phyloP scores from a whole-genome alignment of 2,329 filamentous ascomycete genomes.

The Camptophora hylomeconis region DNA sequence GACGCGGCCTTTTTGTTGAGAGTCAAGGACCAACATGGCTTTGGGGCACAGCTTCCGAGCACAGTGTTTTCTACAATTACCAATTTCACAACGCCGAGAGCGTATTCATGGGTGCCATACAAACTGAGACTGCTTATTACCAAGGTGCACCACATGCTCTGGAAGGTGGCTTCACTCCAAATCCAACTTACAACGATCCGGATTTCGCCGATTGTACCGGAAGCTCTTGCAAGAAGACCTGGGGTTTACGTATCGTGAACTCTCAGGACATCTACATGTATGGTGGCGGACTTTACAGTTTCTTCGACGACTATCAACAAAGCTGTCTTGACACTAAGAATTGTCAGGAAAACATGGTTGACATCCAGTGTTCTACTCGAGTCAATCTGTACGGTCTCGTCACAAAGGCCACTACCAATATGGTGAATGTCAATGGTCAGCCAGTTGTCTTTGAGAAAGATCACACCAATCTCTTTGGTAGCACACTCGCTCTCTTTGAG shows the following conservation, averaged over 20 bases:
- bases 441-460: conserved; percentile 42
- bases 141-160: conserved; percentile 72
- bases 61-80: conserved; percentile 61
- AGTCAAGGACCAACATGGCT: conserved; percentile 67
- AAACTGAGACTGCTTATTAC: conserved; percentile 73
- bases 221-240: conserved; percentile 54
- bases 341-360: conserved; percentile 69
- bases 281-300: conserved; percentile 65
- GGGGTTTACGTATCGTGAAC: conserved; percentile 59
- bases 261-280: conserved; percentile 56
- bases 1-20: conserved; percentile 71
- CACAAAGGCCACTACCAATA: conserved; percentile 63
- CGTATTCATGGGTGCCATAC: conserved; percentile 70
- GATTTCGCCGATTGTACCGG: conserved; percentile 51
- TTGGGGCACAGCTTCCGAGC: conserved; percentile 57
- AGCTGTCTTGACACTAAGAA: conserved; percentile 52
- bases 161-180: conserved; percentile 50
- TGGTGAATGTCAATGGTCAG: conserved; percentile 52
- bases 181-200: conserved; percentile 50
- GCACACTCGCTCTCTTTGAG: conserved; percentile 43
- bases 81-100: conserved; percentile 65
- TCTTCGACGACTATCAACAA: conserved; percentile 72
- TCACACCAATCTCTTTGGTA: conserved; percentile 55
- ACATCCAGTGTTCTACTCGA: conserved; percentile 48
- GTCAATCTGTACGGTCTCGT: conserved; percentile 56